Evolutionary conservation across 768 basidiomycete genomes (phyloP).

Genomic region (Gloeophyllum trabeum): DNA sequence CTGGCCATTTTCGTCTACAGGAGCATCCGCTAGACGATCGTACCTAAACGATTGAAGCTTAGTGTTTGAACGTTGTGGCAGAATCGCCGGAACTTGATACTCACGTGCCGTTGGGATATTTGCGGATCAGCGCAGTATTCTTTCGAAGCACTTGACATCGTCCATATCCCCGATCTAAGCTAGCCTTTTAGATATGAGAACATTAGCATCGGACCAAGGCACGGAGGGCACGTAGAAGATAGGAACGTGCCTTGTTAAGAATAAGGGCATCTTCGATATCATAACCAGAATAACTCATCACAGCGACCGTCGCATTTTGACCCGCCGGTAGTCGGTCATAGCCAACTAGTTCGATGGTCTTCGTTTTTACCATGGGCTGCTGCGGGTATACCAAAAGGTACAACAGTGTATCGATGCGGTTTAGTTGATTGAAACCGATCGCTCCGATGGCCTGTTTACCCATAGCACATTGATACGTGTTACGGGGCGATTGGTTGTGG

Average conservation of each 20-base stretch:
- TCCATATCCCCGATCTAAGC: slow-evolving; percentile 94
- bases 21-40: slow-evolving; percentile 91
- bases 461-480: slow-evolving; percentile 99
- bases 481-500: slow-evolving; percentile 98
- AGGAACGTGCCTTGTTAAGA: slow-evolving; percentile 63
- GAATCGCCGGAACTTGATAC: slow-evolving; percentile 21
- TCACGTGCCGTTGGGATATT: slow-evolving; percentile 95
- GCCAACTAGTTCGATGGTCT: slow-evolving; percentile 93
- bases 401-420: slow-evolving; percentile 95
- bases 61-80: not conserved
- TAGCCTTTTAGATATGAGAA: slow-evolving; percentile 42
- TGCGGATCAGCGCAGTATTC: slow-evolving; percentile 86
- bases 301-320: slow-evolving; percentile 96
- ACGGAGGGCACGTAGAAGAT: too few relatives aligned
- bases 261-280: slow-evolving; percentile 99
- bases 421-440: slow-evolving; percentile 96
- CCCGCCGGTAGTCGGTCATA: slow-evolving; percentile 96
- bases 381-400: slow-evolving; percentile 98
- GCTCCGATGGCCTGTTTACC: slow-evolving; percentile 99
- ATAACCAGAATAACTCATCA: slow-evolving; percentile 99
- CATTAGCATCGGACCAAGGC: not conserved
- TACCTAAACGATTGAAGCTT: slow-evolving; percentile 33
- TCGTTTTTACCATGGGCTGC: slow-evolving; percentile 99
- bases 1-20: slow-evolving; percentile 71
- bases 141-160: slow-evolving; percentile 96